Conservation (phyloP, 306 rosid genomes). For the Astragalus membranaceus region DNA sequence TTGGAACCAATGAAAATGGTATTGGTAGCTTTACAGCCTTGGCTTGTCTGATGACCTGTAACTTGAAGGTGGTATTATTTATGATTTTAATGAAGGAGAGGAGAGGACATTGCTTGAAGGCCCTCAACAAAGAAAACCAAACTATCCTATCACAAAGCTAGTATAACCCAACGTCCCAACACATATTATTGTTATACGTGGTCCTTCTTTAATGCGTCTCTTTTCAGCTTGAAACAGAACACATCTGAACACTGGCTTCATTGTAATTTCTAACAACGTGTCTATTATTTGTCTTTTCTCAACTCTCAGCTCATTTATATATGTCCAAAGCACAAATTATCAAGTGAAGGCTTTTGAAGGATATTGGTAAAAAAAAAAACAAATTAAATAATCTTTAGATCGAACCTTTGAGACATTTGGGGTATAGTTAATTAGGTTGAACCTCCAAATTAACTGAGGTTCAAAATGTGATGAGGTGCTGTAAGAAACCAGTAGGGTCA, state of each 20-base stretch:
- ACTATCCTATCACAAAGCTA: conserved; percentile 11
- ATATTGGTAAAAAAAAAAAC: too few species aligned
- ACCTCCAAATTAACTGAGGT: too few species aligned
- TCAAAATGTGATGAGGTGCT: too few species aligned
- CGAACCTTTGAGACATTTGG: too few species aligned
- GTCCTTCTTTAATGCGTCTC: not conserved
- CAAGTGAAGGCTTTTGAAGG: too few species aligned
- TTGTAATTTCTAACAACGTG: not conserved
- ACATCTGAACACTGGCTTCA: not conserved
- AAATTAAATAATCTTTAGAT: too few species aligned
- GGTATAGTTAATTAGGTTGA: too few species aligned
- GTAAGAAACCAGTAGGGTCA: too few species aligned
- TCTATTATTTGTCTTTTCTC: conserved; percentile 10
- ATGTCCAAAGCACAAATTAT: not conserved
- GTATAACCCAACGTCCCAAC: conserved; percentile 16
- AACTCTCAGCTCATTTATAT: not conserved
- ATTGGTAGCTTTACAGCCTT: conserved; percentile 17
- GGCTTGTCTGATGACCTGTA: conserved; percentile 36
- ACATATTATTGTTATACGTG: not conserved
- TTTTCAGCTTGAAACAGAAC: conserved; percentile 9
- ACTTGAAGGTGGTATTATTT: not conserved
- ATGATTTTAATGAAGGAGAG: too few species aligned
- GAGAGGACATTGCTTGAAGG: not conserved
- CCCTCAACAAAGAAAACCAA: conserved; percentile 19
- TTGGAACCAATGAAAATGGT: conserved; percentile 22